phyloP scores from a whole-genome alignment of 257 asterid species.

The Anisodus tanguticus region DNA sequence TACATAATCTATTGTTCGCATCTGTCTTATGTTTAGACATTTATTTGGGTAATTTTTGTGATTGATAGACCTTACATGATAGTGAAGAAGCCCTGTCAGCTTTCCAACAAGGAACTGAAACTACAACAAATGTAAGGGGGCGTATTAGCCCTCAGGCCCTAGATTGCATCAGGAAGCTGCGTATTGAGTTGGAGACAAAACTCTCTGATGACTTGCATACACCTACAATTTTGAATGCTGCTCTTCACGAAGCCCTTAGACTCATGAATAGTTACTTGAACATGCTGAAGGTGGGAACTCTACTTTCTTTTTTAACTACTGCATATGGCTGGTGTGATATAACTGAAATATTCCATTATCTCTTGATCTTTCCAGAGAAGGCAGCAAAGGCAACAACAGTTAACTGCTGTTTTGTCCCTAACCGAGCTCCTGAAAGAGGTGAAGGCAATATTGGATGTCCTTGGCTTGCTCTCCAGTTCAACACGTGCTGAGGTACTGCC shows the following conservation, averaged over 20 bases:
- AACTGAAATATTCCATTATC: constrained; percentile 9
- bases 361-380: constrained; percentile 39
- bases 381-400: constrained; percentile 42
- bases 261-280: constrained; percentile 55
- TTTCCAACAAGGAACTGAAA: constrained; percentile 48
- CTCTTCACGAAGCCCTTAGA: constrained; percentile 72
- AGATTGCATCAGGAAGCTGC: constrained; percentile 65
- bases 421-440: constrained; percentile 46
- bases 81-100: constrained; percentile 52
- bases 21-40: neutral
- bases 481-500: constrained; percentile 48
- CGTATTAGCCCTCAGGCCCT: constrained; percentile 52
- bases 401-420: constrained; percentile 38
- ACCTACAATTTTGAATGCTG: constrained; percentile 60
- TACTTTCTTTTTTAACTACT: neutral
- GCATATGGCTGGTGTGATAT: neutral
- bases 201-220: constrained; percentile 89
- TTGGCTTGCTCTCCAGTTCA: constrained; percentile 48
- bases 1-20: neutral
- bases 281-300: constrained; percentile 59
- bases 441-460: constrained; percentile 40
- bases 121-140: constrained; percentile 41
- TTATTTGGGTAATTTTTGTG: constrained; percentile 29
- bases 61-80: constrained; percentile 70
- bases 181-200: constrained; percentile 58